Conservation (phyloP, 495 filamentous ascomycete genomes). For the Talaromyces stipitatus region DNA sequence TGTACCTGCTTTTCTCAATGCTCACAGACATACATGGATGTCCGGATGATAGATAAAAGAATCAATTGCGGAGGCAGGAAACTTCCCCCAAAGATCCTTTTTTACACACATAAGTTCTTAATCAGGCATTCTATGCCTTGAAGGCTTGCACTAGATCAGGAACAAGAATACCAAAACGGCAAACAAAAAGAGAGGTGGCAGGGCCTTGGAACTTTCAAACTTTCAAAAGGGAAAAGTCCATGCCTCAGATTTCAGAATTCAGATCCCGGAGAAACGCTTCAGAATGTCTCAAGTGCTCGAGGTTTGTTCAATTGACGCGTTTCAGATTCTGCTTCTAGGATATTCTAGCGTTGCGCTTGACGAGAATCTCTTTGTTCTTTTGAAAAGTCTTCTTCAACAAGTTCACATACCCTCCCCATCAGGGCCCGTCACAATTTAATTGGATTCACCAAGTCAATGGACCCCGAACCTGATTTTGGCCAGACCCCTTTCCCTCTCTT, state of each 20-base stretch:
- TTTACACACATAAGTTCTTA: neutral
- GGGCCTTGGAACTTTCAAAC: neutral
- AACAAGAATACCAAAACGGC: too few species aligned
- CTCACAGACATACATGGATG: neutral
- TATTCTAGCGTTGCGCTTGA: neutral
- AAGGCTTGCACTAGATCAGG: neutral
- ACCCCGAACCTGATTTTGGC: neutral
- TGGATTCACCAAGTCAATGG: neutral
- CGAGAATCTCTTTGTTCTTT: neutral
- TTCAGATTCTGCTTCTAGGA: neutral
- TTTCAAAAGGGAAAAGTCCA: neutral
- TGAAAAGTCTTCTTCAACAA: neutral
- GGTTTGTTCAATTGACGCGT: neutral
- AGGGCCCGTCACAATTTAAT: neutral
- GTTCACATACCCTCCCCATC: neutral
- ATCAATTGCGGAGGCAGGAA: neutral
- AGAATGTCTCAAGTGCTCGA: neutral
- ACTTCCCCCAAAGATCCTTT: neutral
- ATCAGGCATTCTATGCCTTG: neutral
- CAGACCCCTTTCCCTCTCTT: neutral
- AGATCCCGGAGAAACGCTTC: neutral
- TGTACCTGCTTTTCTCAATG: neutral
- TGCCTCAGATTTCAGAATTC: neutral
- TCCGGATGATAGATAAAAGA: too few species aligned
- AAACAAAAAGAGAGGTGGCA: neutral